Percentiles rank a stretch among this genome's conserved stretches.
These are phyloP conservation scores for Chaetomium strumarium DNA, from an alignment of 2,329 filamentous ascomycete species.

Conservation along the genomic window DNA sequence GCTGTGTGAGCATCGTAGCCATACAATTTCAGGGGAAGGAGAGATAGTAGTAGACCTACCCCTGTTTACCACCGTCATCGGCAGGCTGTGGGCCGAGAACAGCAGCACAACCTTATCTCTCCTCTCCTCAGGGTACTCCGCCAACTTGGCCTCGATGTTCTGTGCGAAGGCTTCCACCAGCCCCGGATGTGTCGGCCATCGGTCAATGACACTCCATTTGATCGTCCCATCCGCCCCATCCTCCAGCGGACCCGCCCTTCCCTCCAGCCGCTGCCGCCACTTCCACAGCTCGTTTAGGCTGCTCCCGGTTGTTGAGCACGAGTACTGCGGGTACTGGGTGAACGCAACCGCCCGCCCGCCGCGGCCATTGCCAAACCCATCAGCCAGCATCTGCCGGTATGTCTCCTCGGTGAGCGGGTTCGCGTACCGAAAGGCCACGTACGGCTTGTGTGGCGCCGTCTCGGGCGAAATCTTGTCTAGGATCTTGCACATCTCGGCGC, in stretches of 20 bases:
- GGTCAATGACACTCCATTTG: slow-evolving; percentile 94
- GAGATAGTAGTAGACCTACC: slow-evolving; percentile 44
- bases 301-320: slow-evolving; percentile 93
- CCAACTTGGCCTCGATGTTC: slow-evolving; percentile 82
- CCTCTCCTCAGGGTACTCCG: slow-evolving; percentile 75
- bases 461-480: slow-evolving; percentile 86
- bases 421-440: slow-evolving; percentile 95
- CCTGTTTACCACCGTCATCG: slow-evolving; percentile 96
- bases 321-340: slow-evolving; percentile 97
- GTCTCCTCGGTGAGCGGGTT: slow-evolving; percentile 90
- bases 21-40: neutral
- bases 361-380: slow-evolving; percentile 84
- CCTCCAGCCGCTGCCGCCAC: slow-evolving; percentile 84
- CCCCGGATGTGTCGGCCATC: slow-evolving; percentile 89
- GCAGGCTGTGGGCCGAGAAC: slow-evolving; percentile 92
- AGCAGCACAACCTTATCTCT: slow-evolving; percentile 77
- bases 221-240: slow-evolving; percentile 62
- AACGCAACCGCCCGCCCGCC: slow-evolving; percentile 95
- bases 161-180: slow-evolving; percentile 87
- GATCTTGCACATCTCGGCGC: slow-evolving; percentile 92
- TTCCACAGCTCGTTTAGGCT: slow-evolving; percentile 98
- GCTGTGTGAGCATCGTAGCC: slow-evolving; percentile 27
- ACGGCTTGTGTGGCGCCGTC: slow-evolving; percentile 93
- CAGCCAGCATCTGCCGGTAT: slow-evolving; percentile 74
- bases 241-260: slow-evolving; percentile 54